Base-by-base conservation (phyloP, 2,329 filamentous ascomycete genomes). In the Ceratocystis eucalypticola region DNA sequence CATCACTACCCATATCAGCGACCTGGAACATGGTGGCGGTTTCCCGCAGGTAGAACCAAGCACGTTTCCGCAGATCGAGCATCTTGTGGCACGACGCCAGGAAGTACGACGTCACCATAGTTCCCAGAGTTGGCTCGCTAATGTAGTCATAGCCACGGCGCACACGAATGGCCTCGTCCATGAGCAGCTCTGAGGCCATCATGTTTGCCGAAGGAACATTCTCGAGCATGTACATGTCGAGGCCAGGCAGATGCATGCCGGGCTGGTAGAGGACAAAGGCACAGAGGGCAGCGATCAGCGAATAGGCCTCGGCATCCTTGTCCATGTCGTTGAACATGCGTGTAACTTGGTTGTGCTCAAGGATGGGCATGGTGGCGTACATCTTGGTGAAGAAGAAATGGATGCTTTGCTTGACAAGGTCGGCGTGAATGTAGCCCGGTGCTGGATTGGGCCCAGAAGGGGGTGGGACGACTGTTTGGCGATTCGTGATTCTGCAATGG, bases 21-120 rank as follows among this genome's bases (percentile, higher is more conserved):
- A 87, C 81, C 70, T 84, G 80, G 33, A 82, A 80, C 74, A 93
- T 79, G 5, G 88, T 91, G 1, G 85, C 87, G 5, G 88, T 87
- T 74, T 94, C 89, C 30, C 88, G 84, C 8, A 93, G 77, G 73
- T 90, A 85, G 72, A 86, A 91, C 88, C 89, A 93, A 1, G 88
- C 88, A 73, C 86, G 85, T 69, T 88, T 85, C 45, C 57, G 53
- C 12, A 65, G 22, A 2, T 66, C 65, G 33, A 68, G 55, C 30
- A 66, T 65, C 37, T 65, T 66, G 73, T 91, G 87, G 73, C 86
- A 80, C 46, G 83, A 87, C 71, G 89, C 91, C 30, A 93, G 74
- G 73, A 93, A 91, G 74, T 89, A 91, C 65, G 87, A 91, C n/a
- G 87, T 90, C 67, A 86, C 84, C 12, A 89, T 74, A 57, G 78